Evolutionary conservation across 495 filamentous ascomycete genomes (phyloP), one percentile per base, ranked within the genome.

Genomic region (Ascobolus immersus): DNA sequence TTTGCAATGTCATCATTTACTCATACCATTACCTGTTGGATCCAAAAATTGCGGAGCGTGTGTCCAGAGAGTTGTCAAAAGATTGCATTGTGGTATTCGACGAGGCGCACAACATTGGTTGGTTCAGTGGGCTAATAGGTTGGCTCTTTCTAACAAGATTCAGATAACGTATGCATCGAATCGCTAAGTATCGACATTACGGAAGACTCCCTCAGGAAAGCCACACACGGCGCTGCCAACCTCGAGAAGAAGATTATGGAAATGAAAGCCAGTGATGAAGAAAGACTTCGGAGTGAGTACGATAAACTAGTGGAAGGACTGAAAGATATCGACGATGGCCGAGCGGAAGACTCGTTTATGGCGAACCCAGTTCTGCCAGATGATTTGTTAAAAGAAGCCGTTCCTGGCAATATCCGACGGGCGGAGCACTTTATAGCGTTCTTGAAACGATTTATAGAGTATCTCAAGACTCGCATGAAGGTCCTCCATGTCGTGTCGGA

Each of bases 61-160:
- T 99, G 2, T 94, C 89, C 1, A 79, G 76, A 50, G 84, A 99
- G 44, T 63, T 99, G 4, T 92, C 86, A 4, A 94, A 92, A 39
- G 86, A 99, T 50, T 91, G 81, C 48, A 99, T 99, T 18, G 77
- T 99, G 11, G 89, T 99, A 10, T 99, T 99, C 43, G 86, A 99
- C 48, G 86, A 99, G 45, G 86, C 86, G 13, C 86, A 99, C 53
- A 99, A 99, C 40, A 99, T 99, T 44, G 44, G 44, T 41, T 23
- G 18, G 34, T 28, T 13, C 1, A 23, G 5, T 6, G 14, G 3
- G 3, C 3, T n/a, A 11, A 11, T 7, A 27, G 25, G 14, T n/a
- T 27, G 4, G 25, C 3, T n/a, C 14, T 11, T 14, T 27, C 3
- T n/a, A 11, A 27, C 11, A 11, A 4, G 25, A 11, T 15, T 20